Conservation (phyloP, 1,284 basidiomycete genomes). For the Boletus sp. region DNA sequence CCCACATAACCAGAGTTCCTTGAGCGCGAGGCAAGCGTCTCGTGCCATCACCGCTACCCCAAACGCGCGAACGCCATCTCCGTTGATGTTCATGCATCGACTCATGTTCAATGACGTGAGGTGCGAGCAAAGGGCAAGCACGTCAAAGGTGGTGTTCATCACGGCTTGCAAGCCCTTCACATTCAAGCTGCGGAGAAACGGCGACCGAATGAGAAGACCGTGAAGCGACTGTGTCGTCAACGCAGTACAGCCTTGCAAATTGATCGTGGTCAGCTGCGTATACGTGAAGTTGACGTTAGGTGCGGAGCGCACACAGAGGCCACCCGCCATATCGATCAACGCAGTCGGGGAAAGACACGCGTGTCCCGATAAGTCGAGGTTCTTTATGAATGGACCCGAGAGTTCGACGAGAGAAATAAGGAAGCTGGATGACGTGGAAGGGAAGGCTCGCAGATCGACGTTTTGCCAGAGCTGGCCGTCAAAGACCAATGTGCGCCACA, state of each 20-base stretch:
- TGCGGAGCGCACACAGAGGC: constrained; percentile 45
- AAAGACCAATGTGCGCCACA: constrained; percentile 74
- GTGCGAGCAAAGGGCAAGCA: constrained; percentile 55
- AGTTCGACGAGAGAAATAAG: constrained; percentile 47
- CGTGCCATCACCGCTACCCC: constrained; percentile 41
- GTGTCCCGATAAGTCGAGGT: constrained; percentile 67
- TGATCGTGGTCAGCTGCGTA: constrained; percentile 66
- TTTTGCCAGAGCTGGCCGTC: constrained; percentile 85
- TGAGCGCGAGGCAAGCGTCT: constrained; percentile 46
- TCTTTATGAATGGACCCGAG: constrained; percentile 65
- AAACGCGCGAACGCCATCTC: constrained; percentile 52
- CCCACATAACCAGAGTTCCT: constrained; percentile 62
- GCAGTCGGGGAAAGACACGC: constrained; percentile 47
- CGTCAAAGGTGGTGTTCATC: constrained; percentile 67
- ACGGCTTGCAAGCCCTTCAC: constrained; percentile 69
- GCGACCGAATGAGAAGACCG: constrained; percentile 66
- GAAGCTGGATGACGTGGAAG: constrained; percentile 47
- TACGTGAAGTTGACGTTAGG: constrained; percentile 36
- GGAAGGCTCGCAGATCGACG: constrained; percentile 60
- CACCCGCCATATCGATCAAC: constrained; percentile 49
- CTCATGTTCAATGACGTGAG: constrained; percentile 69
- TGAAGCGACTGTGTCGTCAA: constrained; percentile 67
- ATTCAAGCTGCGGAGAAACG: constrained; percentile 54
- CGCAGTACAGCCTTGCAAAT: constrained; percentile 70
- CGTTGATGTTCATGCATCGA: constrained; percentile 68